These are phyloP conservation scores for Phytophthora podocarpi DNA, from an alignment of 352 stramenopile species.

Conservation along the genomic window DNA sequence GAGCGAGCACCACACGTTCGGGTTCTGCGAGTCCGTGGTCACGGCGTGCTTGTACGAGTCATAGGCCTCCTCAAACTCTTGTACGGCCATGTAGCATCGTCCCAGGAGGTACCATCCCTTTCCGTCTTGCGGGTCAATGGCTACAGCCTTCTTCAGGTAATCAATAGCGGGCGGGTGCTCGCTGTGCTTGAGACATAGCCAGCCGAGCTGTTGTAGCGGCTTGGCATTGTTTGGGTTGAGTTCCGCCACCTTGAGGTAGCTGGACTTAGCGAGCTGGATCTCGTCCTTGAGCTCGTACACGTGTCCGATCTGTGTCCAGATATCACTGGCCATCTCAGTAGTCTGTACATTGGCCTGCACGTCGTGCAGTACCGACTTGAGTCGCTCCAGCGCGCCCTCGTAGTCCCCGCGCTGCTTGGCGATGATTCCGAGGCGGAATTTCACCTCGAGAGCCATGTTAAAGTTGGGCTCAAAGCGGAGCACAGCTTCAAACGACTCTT, in stretches of 20 bases:
- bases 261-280: constrained; percentile 85
- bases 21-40: constrained; percentile 90
- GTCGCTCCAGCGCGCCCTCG: constrained; percentile 76
- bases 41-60: constrained; percentile 91
- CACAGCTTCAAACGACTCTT: constrained; percentile 87
- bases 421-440: constrained; percentile 86
- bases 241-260: constrained; percentile 84
- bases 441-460: constrained; percentile 89
- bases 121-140: constrained; percentile 79
- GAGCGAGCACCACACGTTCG: constrained; percentile 91
- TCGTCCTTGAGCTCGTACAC: constrained; percentile 89
- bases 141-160: constrained; percentile 84
- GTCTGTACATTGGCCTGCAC: constrained; percentile 83
- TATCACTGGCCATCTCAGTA: constrained; percentile 86
- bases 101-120: constrained; percentile 92
- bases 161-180: constrained; percentile 85
- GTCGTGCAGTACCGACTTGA: constrained; percentile 84
- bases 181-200: constrained; percentile 86
- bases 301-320: constrained; percentile 89
- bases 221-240: constrained; percentile 88
- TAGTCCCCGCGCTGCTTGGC: constrained; percentile 85
- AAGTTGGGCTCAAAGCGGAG: constrained; percentile 87
- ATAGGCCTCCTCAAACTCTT: constrained; percentile 91
- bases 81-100: constrained; percentile 91
- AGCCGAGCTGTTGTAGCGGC: constrained; percentile 82